Conservation (phyloP, 1,139 yeast genomes). For the Hanseniaspora gamundiae region DNA sequence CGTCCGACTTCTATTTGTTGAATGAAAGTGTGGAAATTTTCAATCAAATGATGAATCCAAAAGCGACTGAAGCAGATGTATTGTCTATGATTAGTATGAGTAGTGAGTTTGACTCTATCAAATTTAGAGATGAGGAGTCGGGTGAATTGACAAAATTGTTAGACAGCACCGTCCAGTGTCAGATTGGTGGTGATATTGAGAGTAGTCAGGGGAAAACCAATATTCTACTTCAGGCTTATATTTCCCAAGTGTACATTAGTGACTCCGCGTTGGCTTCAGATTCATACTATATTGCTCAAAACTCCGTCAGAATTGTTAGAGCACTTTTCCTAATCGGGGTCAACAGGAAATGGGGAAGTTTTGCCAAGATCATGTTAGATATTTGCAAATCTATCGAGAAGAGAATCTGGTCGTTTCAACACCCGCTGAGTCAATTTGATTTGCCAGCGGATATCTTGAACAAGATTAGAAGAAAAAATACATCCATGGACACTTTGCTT, state of each 20-base stretch:
- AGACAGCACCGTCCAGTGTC: conserved; percentile 61
- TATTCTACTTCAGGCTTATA: conserved; percentile 73
- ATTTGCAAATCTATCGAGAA: conserved; percentile 80
- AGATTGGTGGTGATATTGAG: conserved; percentile 67
- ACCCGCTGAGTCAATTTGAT: conserved; percentile 81
- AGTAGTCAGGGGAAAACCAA: conserved; percentile 82
- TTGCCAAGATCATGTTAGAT: conserved; percentile 60
- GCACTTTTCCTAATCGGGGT: conserved; percentile 81
- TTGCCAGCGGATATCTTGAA: conserved; percentile 55
- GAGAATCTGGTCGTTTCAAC: conserved; percentile 81
- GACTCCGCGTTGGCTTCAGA: conserved; percentile 83
- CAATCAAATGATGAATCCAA: conserved; percentile 71
- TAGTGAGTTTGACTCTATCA: conserved; percentile 85
- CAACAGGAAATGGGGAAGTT: conserved; percentile 80
- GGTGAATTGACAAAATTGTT: conserved; percentile 54
- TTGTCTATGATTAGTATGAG: conserved; percentile 84
- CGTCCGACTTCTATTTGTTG: conserved; percentile 83
- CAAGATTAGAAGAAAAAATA: conserved; percentile 50
- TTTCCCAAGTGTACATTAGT: conserved; percentile 58
- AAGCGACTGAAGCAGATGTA: conserved; percentile 87
- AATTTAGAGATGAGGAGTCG: conserved; percentile 79
- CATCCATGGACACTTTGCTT: conserved; percentile 58
- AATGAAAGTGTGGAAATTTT: conserved; percentile 83
- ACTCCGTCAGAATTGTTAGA: conserved; percentile 83
- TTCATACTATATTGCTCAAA: conserved; percentile 88